Evolutionary conservation across 345 rosid species (phyloP), one percentile per base, ranked within the genome.

Genomic region (Trapa incisa): DNA sequence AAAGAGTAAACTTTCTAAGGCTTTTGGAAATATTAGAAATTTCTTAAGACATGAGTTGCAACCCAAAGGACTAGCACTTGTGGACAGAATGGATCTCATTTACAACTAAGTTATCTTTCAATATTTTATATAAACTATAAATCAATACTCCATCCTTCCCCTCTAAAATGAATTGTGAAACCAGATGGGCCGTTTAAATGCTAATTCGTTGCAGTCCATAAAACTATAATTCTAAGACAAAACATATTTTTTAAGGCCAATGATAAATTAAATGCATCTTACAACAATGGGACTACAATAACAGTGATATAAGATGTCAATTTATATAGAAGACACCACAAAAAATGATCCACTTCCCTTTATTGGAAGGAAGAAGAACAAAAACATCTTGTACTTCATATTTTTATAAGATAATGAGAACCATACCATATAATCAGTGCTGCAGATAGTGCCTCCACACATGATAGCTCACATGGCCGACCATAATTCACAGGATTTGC

Each of bases 401-500:
- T 3, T 58, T 64, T 64, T 2, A 41, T 35, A 64, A 39, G 50
- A 10, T 0, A 68, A 50, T 29, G 66, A 66, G 37, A 60, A 47
- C 33, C 8, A 61, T 72, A 95, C 99, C 99, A 94, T 64, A 95
- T 83, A 39, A 95, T 74, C 61, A 95, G 75, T 71, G 97, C 96
- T 8, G 99, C 96, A 70, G 99, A 84, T 68, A 95, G 78, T 45
- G 99, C 99, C 80, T 91, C 97, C 11, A 89, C 99, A 71, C 99
- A 94, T 32, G 97, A 91, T 47, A 91, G 85, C 77, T 94, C 68
- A 79, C 97, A 89, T 0, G 99, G 97, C 56, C 96, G 85, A 45
- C 99, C 97, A 76, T 91, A 95, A 75, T 91, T 95, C 69, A 91
- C 99, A 10, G 96, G 97, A 81, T 91, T 95, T 66, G 97, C 97